phyloP scores from a whole-genome alignment of 768 basidiomycete species.

The Kwoniella heveanensis region DNA sequence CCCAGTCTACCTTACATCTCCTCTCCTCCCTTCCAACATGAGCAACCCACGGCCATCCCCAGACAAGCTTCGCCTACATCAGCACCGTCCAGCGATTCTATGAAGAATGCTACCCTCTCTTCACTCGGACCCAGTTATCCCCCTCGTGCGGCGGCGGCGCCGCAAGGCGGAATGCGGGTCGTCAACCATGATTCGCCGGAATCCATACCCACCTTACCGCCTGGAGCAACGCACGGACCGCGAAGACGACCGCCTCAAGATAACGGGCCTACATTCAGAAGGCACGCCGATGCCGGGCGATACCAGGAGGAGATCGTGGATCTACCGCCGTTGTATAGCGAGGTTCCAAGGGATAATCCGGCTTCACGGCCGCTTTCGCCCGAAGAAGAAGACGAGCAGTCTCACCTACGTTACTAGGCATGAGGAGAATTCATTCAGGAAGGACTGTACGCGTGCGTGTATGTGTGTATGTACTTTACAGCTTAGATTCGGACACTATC shows the following conservation, averaged over 20 bases:
- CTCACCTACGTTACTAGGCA: no score
- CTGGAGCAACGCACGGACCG: slow-evolving; percentile 14
- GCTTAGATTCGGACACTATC: no score
- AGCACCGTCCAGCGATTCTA: neutral
- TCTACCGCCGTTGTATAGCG: slow-evolving; percentile 49
- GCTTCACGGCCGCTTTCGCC: neutral
- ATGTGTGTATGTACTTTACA: no score
- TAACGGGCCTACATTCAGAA: slow-evolving; percentile 30
- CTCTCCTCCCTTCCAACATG: neutral
- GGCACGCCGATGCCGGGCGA: slow-evolving; percentile 43
- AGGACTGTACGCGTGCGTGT: no score
- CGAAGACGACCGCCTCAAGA: slow-evolving; percentile 10
- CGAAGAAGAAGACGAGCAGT: no score
- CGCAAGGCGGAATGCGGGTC: slow-evolving; percentile 26
- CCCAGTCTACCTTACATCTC: slow-evolving; percentile 10
- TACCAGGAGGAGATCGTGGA: slow-evolving; percentile 43
- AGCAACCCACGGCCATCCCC: neutral
- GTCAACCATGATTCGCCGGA: slow-evolving; percentile 32
- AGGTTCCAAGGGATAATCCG: slow-evolving; percentile 39
- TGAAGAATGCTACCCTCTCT: slow-evolving; percentile 7
- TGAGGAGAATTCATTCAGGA: no score
- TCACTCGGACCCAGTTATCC: neutral
- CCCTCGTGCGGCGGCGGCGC: neutral
- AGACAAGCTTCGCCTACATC: slow-evolving; percentile 2
- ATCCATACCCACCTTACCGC: slow-evolving; percentile 27